Evolutionary conservation across 345 rosid genomes (phyloP).

Genomic region (Pistacia integerrima): DNA sequence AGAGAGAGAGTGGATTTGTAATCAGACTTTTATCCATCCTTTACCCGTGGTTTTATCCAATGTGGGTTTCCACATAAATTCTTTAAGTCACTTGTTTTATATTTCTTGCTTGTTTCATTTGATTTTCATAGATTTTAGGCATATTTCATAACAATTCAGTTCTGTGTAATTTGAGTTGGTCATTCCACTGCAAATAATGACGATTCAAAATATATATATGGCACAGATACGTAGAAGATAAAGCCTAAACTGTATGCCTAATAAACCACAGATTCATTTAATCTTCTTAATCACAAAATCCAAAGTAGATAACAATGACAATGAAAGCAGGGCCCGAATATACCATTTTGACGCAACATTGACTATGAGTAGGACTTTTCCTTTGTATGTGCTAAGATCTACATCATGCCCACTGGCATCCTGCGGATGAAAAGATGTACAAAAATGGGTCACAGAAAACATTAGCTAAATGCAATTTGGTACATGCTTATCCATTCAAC

Average conservation of each 20-base stretch:
- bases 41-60: too few species aligned
- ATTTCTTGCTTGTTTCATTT: too few species aligned
- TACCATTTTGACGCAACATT: constrained; percentile 80
- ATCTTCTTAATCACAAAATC: neutral
- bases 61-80: too few species aligned
- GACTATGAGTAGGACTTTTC: constrained; percentile 65
- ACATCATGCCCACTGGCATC: constrained; percentile 62
- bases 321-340: constrained; percentile 8
- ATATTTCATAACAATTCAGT: constrained; percentile 36
- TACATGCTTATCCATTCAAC: neutral
- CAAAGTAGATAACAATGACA: neutral
- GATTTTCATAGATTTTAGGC: too few species aligned
- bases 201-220: neutral
- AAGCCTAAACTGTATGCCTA: neutral
- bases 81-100: too few species aligned
- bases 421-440: constrained; percentile 25
- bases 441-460: neutral
- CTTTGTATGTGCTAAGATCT: constrained; percentile 52
- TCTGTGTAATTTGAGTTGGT: constrained; percentile 85
- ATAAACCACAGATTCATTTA: neutral
- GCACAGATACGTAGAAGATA: neutral
- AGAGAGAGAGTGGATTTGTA: too few species aligned
- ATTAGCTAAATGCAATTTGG: neutral
- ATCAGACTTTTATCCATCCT: too few species aligned
- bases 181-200: constrained; percentile 58